These are phyloP conservation scores for Annulohypoxylon maeteangense DNA, from an alignment of 495 filamentous ascomycete genomes.

Conservation along the genomic window DNA sequence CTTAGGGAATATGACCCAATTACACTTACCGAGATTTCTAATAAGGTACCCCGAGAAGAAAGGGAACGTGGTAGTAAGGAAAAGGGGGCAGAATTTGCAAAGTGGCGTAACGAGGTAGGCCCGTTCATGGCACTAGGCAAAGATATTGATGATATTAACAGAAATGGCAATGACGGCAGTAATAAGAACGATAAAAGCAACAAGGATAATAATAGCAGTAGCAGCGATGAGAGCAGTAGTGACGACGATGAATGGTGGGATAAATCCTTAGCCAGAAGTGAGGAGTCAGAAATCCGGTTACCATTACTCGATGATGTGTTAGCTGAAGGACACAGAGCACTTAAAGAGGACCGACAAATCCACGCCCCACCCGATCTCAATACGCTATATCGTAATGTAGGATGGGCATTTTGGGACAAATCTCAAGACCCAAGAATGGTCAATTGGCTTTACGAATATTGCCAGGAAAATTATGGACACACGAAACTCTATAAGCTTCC, in stretches of 20 bases:
- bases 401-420: slow-evolving; percentile 15
- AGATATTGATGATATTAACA: neutral
- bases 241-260: neutral
- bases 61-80: slow-evolving; percentile 6
- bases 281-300: neutral
- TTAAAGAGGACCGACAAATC: neutral
- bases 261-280: neutral
- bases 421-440: neutral
- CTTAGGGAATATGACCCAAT: neutral
- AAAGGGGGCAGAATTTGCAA: slow-evolving; percentile 13
- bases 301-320: neutral
- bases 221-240: neutral
- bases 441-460: neutral
- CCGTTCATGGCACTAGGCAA: slow-evolving; percentile 29
- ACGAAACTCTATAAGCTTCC: neutral
- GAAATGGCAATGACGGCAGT: neutral
- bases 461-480: neutral
- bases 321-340: neutral
- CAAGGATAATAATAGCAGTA: neutral
- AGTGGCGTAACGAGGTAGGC: slow-evolving; percentile 19
- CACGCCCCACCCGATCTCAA: slow-evolving; percentile 13
- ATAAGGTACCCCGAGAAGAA: slow-evolving; percentile 18
- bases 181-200: neutral
- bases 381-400: slow-evolving; percentile 14
- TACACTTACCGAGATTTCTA: slow-evolving; percentile 13